Evolutionary conservation across 768 basidiomycete genomes (phyloP), one percentile per base, ranked within the genome.

Genomic region (Antrodiella citrinella): DNA sequence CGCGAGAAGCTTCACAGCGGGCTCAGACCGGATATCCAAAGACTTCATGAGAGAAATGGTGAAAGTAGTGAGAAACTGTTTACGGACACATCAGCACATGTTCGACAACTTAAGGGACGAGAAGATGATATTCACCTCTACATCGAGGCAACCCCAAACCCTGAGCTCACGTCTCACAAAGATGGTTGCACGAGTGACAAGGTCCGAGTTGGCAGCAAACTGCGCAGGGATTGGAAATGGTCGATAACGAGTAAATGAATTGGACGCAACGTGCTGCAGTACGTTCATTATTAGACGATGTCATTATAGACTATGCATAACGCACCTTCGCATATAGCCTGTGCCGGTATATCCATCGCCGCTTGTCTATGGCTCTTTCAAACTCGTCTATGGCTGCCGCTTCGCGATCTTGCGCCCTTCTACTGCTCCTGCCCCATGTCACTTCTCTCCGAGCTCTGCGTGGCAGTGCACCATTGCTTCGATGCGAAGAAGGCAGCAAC

Each of bases 31-130:
- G 50, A 97, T 87, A 68, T 97, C 93, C 49, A 96, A 81, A 2
- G 88, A 77, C 67, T 91, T 91, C 82, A 97, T 91, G 58, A 97
- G 72, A 1, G 91, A 91, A 47, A 95, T 69, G 18, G 82, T 89
- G 67, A 94, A 90, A 2, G 83, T 87, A 11, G 89, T 92, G 48
- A 97, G 73, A 65, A 94, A 97, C 88, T 92, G 49, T 7, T 45
- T 56, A 19, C 7, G 7, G 41, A 43, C 30, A n/a, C 30, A 35
- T n/a, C 48, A 25, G 24, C 51, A 53, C 52, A 64, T 59, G 44
- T 55, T 19, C 19, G 19, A 13, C 26, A 38, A n/a, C 20, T 46
- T 26, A 47, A 50, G 25, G 20, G 23, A 23, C 24, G 9, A 23
- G 19, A 20, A 19, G 41, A 9, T 19, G 13, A 25, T 26, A 65